Percentiles rank a stretch among this genome's conserved stretches.
Conservation (phyloP, 805 yeast species). For the Candida andamanensis region DNA sequence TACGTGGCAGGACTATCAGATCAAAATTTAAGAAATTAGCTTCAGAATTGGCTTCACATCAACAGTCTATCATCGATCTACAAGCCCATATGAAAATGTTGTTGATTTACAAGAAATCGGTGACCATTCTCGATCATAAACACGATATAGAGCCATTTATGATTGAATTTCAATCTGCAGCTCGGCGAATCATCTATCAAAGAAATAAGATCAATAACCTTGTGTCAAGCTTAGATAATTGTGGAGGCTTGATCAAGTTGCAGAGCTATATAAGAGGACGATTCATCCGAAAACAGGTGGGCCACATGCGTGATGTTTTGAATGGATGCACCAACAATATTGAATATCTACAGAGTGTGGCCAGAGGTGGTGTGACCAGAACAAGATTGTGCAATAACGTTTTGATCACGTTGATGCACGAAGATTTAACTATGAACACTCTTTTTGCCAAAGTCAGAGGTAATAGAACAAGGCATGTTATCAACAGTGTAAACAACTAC, state of each 20-base stretch:
- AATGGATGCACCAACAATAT: slow-evolving; percentile 6
- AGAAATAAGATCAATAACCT: slow-evolving; percentile 12
- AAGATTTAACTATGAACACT: slow-evolving; percentile 31
- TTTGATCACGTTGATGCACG: slow-evolving; percentile 36
- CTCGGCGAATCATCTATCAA: slow-evolving; percentile 21
- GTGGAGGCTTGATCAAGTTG: slow-evolving; percentile 22
- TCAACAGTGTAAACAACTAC: slow-evolving; percentile 14
- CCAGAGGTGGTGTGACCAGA: slow-evolving; percentile 43
- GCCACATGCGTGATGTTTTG: slow-evolving; percentile 8
- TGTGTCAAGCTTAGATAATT: slow-evolving; percentile 15
- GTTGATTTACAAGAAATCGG: slow-evolving; percentile 15
- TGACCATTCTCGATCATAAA: slow-evolving; percentile 19
- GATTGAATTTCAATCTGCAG: slow-evolving; percentile 24
- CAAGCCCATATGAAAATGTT: slow-evolving; percentile 34
- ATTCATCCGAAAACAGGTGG: slow-evolving; percentile 22
- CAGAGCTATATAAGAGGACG: slow-evolving; percentile 38
- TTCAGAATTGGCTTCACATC: slow-evolving; percentile 7
- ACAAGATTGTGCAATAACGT: slow-evolving; percentile 38
- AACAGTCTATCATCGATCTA: slow-evolving; percentile 22
- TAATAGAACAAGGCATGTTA: slow-evolving; percentile 25
- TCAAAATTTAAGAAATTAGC: slow-evolving; percentile 8
- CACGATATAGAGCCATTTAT: slow-evolving; percentile 17
- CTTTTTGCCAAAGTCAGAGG: slow-evolving; percentile 46
- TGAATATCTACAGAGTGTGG: slow-evolving; percentile 38
- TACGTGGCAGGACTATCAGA: slow-evolving; percentile 39